Percentiles rank a stretch among this genome's conserved stretches.
phyloP scores from a whole-genome alignment of 2,329 filamentous ascomycete species.

The Aureobasidium sp. region DNA sequence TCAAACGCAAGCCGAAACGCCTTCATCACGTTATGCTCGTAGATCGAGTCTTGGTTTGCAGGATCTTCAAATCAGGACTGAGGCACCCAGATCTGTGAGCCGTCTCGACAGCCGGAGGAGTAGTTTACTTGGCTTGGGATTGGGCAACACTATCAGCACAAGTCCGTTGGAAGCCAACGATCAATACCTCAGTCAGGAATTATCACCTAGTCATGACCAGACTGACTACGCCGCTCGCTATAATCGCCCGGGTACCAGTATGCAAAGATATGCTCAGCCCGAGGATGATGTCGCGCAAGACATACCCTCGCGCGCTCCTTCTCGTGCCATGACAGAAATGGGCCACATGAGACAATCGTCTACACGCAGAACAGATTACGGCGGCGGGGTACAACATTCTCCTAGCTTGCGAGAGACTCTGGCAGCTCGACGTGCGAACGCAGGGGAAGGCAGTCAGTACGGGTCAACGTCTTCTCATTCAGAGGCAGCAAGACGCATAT shows the following conservation, averaged over 20 bases:
- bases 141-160: background rate
- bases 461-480: background rate
- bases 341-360: constrained; percentile 18
- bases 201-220: constrained; percentile 8
- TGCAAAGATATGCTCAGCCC: constrained; percentile 25
- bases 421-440: constrained; percentile 17
- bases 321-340: constrained; percentile 41
- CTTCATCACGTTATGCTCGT: constrained; percentile 3
- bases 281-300: constrained; percentile 31
- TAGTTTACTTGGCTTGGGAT: constrained; percentile 8
- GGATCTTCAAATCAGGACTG: background rate
- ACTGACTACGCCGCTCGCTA: constrained; percentile 16
- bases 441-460: constrained; percentile 1
- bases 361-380: background rate
- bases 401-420: constrained; percentile 19
- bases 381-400: constrained; percentile 5
- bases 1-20: constrained; percentile 2
- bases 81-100: constrained; percentile 12
- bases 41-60: constrained; percentile 9
- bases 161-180: background rate
- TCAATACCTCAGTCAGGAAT: background rate
- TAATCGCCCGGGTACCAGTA: constrained; percentile 30
- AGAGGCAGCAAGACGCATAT: constrained; percentile 3
- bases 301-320: constrained; percentile 36
- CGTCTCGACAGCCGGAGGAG: constrained; percentile 10